Percentiles rank a stretch among this genome's conserved stretches.
phyloP scores from a whole-genome alignment of 495 filamentous ascomycete species.

The Aspergillus cristatus region DNA sequence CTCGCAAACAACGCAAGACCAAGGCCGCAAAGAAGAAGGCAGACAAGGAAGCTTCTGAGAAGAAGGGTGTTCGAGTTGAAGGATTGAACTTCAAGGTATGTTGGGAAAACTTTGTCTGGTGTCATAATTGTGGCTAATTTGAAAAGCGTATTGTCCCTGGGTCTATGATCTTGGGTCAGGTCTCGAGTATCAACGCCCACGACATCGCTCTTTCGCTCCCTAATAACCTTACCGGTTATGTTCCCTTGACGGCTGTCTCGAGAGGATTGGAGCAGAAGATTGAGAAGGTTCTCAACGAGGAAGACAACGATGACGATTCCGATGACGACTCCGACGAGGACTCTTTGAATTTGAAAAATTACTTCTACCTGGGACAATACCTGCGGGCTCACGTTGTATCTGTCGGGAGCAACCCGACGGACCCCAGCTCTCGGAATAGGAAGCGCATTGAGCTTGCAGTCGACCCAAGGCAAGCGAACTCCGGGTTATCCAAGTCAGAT shows the following conservation, averaged over 20 bases:
- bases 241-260: slow-evolving; percentile 85
- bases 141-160: slow-evolving; percentile 68
- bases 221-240: slow-evolving; percentile 85
- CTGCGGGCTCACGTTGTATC: slow-evolving; percentile 77
- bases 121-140: slow-evolving; percentile 25
- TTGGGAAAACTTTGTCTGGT: slow-evolving; percentile 1
- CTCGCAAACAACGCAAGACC: slow-evolving; percentile 32
- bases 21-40: slow-evolving; percentile 41
- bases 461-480: slow-evolving; percentile 65
- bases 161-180: slow-evolving; percentile 75
- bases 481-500: slow-evolving; percentile 58
- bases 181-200: slow-evolving; percentile 68
- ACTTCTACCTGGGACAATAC: slow-evolving; percentile 83
- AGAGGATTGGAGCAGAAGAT: slow-evolving; percentile 57
- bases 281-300: slow-evolving; percentile 51
- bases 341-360: slow-evolving; percentile 55
- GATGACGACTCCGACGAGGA: slow-evolving; percentile 49
- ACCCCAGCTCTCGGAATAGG: slow-evolving; percentile 57
- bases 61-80: slow-evolving; percentile 65
- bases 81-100: slow-evolving; percentile 81
- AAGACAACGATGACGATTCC: slow-evolving; percentile 43
- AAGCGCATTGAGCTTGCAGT: slow-evolving; percentile 78
- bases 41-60: slow-evolving; percentile 31
- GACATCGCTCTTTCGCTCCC: slow-evolving; percentile 76
- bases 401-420: slow-evolving; percentile 43